Percentiles rank a stretch among this genome's conserved stretches.
Evolutionary conservation across 331 rosid genomes (phyloP).

Genomic region (Ulmus americana): DNA sequence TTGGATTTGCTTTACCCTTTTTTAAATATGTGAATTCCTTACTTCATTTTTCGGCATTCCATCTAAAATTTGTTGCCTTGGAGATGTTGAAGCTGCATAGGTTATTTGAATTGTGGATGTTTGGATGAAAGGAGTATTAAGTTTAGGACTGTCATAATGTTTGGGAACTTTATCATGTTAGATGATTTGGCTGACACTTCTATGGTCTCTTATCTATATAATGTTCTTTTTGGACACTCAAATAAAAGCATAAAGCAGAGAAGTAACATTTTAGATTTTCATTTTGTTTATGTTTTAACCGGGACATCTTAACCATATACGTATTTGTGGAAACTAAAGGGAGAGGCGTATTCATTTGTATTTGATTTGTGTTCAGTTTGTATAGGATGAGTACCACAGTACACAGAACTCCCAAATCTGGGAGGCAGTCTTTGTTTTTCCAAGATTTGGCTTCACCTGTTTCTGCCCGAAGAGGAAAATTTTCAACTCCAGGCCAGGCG

Average conservation of each 20-base stretch:
- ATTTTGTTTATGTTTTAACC: not conserved
- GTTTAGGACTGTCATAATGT: not conserved
- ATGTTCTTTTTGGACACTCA: not conserved
- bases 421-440: conserved; percentile 75
- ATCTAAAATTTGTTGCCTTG: not conserved
- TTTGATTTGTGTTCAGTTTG: conserved; percentile 11
- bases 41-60: not conserved
- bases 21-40: not conserved
- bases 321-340: not conserved
- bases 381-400: conserved; percentile 52
- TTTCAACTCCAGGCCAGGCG: conserved; percentile 79
- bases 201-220: too few species aligned
- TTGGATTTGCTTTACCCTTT: not conserved
- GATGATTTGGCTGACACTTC: not conserved
- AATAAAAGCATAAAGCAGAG: not conserved
- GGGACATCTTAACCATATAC: not conserved
- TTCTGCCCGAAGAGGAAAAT: conserved; percentile 60
- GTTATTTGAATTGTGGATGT: not conserved
- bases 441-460: conserved; percentile 92
- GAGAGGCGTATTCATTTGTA: not conserved
- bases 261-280: not conserved
- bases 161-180: not conserved
- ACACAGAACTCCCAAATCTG: conserved; percentile 67
- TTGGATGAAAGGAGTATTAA: not conserved
- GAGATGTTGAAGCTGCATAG: not conserved